phyloP scores from a whole-genome alignment of 352 stramenopile species.

The Pythium chondricola region DNA sequence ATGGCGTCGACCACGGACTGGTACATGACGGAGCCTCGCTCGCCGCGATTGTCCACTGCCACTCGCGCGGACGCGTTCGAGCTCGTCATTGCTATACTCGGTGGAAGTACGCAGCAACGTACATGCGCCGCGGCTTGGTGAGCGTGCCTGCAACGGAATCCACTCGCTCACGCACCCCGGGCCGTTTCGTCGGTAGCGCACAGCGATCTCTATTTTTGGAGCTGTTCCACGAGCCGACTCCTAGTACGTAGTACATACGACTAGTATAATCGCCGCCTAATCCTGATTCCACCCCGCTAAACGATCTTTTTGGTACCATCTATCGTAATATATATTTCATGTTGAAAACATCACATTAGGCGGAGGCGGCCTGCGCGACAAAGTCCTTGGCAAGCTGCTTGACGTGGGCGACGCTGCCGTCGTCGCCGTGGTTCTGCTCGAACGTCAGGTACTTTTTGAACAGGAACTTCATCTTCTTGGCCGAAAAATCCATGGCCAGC shows the following conservation, averaged over 20 bases:
- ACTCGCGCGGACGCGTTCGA: constrained; percentile 1
- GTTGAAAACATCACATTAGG: no score
- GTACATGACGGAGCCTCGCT: constrained; percentile 7
- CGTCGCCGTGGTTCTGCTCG: constrained; percentile 91
- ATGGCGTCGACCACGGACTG: constrained; percentile 11
- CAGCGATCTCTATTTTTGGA: no score
- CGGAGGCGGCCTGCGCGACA: constrained; percentile 78
- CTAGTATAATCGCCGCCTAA: no score
- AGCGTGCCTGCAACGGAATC: background rate
- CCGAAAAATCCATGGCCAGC: constrained; percentile 91
- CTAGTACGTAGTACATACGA: no score
- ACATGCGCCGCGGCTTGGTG: background rate
- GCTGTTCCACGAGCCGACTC: no score
- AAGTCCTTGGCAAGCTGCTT: constrained; percentile 94
- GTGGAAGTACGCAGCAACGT: background rate
- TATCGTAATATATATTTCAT: no score
- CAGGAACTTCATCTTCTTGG: constrained; percentile 98
- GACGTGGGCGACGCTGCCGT: constrained; percentile 83
- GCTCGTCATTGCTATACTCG: background rate
- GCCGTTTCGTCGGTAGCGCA: no score
- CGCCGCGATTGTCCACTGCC: constrained; percentile 3
- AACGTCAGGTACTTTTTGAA: constrained; percentile 97
- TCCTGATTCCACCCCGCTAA: no score
- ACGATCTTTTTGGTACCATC: no score
- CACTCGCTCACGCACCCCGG: background rate